Base-by-base conservation (phyloP, 2,329 filamentous ascomycete genomes). In the Ophiostoma perfectum region DNA sequence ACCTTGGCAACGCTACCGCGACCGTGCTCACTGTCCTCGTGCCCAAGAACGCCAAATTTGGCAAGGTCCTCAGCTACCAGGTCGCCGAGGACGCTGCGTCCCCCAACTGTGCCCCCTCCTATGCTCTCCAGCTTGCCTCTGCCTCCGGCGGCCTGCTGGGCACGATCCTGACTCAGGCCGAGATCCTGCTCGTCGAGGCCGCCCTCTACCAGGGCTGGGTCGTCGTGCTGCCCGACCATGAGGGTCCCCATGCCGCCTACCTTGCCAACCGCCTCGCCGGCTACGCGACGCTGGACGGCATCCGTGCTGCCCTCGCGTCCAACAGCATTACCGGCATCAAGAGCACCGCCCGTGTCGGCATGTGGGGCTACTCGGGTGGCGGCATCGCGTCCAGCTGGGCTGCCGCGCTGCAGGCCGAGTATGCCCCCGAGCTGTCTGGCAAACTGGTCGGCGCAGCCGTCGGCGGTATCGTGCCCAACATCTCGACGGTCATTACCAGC, bases 291-390 rank as follows among this genome's bases (percentile, higher is more conserved):
- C 73, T 69, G 5, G 68, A 69, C 52, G 65, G 68, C 39, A 67
- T 67, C 41, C 45, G 60, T 8, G 65, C 68, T 0, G 65, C 65
- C 0, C 44, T 69, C 41, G 18, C 38, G 39, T 64, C 65, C 9
- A 44, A 42, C 3, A 80, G 18, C n/a, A 27, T 66, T 6, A 68
- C 69, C 1, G 69, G 69, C 62, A 66, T 70, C 62, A n/a, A 36
- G 12, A 14, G 71, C 9, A 72, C 75, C 7, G 76, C 81, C 0
- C 75, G 71, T 2, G 74, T 81, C 49, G 77, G 78, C 3, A 74
- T 85, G 67, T 86, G 82, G 82, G 83, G 83, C 4, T 84, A 84
- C 72, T 83, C 80, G 5, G 82, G 83, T 5, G 83, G 82, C 16
- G 77, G 78, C 16, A 69, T 84, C 49, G 80, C 81, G 1, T 79